These are phyloP conservation scores for Carex kokanica DNA, from an alignment of 176 grass and related monocot species.

Conservation along the genomic window DNA sequence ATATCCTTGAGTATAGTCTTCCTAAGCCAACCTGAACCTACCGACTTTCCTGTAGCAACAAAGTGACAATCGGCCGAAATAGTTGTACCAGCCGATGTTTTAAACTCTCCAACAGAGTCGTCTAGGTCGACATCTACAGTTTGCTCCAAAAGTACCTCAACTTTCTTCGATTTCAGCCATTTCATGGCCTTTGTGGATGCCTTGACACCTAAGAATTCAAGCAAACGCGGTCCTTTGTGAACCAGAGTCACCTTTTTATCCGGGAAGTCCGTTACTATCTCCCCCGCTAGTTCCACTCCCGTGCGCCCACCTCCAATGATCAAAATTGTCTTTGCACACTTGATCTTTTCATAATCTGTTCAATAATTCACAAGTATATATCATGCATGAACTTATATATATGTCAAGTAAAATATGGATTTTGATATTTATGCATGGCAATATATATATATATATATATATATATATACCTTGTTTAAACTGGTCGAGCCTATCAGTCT, in stretches of 20 bases:
- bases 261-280: slow-evolving; percentile 78
- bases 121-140: slow-evolving; percentile 40
- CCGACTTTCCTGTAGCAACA: slow-evolving; percentile 70
- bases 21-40: slow-evolving; percentile 64
- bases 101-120: slow-evolving; percentile 40
- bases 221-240: slow-evolving; percentile 67
- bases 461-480: slow-evolving; percentile 58
- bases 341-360: slow-evolving; percentile 57
- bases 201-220: slow-evolving; percentile 66
- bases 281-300: slow-evolving; percentile 89
- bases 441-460: no score
- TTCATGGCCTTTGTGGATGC: slow-evolving; percentile 68
- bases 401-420: not conserved
- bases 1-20: slow-evolving; percentile 64
- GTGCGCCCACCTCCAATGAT: slow-evolving; percentile 89
- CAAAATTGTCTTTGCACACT: slow-evolving; percentile 56
- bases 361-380: not conserved
- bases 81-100: slow-evolving; percentile 65
- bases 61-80: slow-evolving; percentile 74
- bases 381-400: not conserved
- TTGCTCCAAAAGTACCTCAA: slow-evolving; percentile 79
- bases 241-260: slow-evolving; percentile 84
- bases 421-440: not conserved
- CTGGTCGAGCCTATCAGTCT: slow-evolving; percentile 55
- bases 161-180: slow-evolving; percentile 80